Evolutionary conservation across 2,329 filamentous ascomycete species (phyloP), one percentile per base, ranked within the genome.

Genomic region (Tricladium varicosporioides): DNA sequence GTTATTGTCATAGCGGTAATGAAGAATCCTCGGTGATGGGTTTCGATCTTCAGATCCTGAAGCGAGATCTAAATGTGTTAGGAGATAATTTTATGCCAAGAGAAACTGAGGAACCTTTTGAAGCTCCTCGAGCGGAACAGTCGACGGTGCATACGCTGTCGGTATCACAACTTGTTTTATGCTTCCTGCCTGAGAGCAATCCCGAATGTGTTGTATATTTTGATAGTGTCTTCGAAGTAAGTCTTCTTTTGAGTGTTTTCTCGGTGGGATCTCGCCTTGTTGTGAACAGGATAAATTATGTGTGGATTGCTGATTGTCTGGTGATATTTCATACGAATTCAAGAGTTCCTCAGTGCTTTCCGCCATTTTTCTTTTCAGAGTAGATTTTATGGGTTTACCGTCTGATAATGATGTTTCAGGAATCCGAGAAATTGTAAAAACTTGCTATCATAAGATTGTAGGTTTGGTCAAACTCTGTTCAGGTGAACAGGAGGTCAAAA

Each of bases 1-100:
- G 54, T 57, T 44, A 60, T 63, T n/a, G 60, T 63, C 27, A 48
- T 55, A 2, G 56, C 60, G 15, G 60, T 59, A n/a, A 63, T 33
- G 33, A 63, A 60, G 33, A 48, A 57, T 14, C 60, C 58, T 18
- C 60, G 53, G 19, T 63, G 56, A 46, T 63, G 60, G 3, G 54
- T 56, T 53, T 59, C 60, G 1, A 60, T n/a, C 45, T 57, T 60
- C 14, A 63, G 43, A 11, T 60, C 60, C 11, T 22, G n/a, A 19
- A 63, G 51, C 13, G 60, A 53, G 22, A 63, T 63, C 58, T 60
- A 16, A 16, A 48, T 4, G 3, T 27, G 22, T 27, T 27, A 27
- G 22, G 22, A 27, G 22, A 27, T 27, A 27, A 27, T 27, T 27
- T 27, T 7, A 27, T 27, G 22, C 22, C 22, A 27, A 27, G 22